Base-by-base conservation (phyloP, 306 rosid genomes). In the Cicer arietinum region DNA sequence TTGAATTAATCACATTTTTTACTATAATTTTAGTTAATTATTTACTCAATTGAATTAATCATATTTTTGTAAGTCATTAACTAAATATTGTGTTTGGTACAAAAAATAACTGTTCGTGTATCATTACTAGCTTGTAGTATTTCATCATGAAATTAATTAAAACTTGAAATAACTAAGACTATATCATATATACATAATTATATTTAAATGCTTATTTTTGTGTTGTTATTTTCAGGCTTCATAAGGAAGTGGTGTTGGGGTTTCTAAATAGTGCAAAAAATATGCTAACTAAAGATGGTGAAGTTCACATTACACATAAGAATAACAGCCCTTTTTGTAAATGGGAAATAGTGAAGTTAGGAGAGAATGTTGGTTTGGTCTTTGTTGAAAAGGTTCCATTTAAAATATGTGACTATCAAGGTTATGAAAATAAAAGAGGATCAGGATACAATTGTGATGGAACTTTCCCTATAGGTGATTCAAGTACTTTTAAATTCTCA, bases 251-350 rank as follows among this genome's bases (percentile, higher is more conserved):
- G 73, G 86, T 83, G 10, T 17, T 52, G 9, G 75, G 74, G 8
- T 84, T 86, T 65, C 1, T 86, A 37, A 20, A 14, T 1, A 82
- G 67, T 63, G 86, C 84, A n/a, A 46, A 20, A 0, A 25, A 46
- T 4, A 78, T 88, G 78, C 1, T 86, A 57, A 65, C n/a, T n/a
- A 1, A 6, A 5, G 35, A 59, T 17, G 88, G 88, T 2, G 88
- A 88, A 71, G 69, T 84, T 60, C 87, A 84, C 6, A 75, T 85
- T 8, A 85, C 86, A 12, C 92, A 86, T 85, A 84, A 88, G 78
- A 80, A 56, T 10, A 0, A 47, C 0, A 0, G 68, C 3, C 86
- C 88, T 18, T 86, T 5, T 63, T 6, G 10, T 25, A 8, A 6
- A 0, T 86, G 88, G 90, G 67, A 73, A 30, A 67, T 81, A 67